A percentile compares a stretch with the other conserved stretches of the same genome.
These are phyloP conservation scores for Asterella californica DNA, from an alignment of 225 moss, liverwort and hornwort genomes.

Conservation along the genomic window DNA sequence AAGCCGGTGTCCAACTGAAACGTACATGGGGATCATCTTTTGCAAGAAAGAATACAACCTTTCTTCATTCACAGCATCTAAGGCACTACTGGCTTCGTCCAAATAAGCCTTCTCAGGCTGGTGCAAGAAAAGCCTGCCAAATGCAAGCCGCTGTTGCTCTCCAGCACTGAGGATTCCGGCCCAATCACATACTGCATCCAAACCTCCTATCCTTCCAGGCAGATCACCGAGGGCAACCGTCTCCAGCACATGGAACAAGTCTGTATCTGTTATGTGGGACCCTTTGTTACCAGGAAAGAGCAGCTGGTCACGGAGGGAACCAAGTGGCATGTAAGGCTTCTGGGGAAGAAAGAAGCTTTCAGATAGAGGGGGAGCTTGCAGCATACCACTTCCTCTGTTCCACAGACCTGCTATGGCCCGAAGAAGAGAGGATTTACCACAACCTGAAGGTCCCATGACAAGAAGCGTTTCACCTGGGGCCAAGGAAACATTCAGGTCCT, in stretches of 20 bases:
- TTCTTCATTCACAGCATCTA: slow-evolving; percentile 72
- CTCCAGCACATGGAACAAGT: slow-evolving; percentile 57
- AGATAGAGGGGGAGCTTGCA: slow-evolving; percentile 65
- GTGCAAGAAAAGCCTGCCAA: slow-evolving; percentile 78
- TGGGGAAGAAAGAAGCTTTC: slow-evolving; percentile 87
- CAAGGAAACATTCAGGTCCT: slow-evolving; percentile 58
- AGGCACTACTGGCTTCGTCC: slow-evolving; percentile 92
- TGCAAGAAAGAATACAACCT: slow-evolving; percentile 57
- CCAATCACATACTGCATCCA: slow-evolving; percentile 80
- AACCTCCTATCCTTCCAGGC: slow-evolving; percentile 57
- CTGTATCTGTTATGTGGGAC: slow-evolving; percentile 44
- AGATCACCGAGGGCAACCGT: slow-evolving; percentile 58
- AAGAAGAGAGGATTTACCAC: slow-evolving; percentile 81
- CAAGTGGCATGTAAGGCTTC: slow-evolving; percentile 91
- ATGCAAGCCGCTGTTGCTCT: slow-evolving; percentile 88
- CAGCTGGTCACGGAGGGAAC: slow-evolving; percentile 79
- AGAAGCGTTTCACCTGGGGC: slow-evolving; percentile 74
- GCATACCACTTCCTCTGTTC: slow-evolving; percentile 73
- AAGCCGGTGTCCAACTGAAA: slow-evolving; percentile 82
- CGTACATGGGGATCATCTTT: slow-evolving; percentile 52
- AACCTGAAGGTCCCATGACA: slow-evolving; percentile 92
- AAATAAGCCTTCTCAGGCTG: slow-evolving; percentile 74
- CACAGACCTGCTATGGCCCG: slow-evolving; percentile 85
- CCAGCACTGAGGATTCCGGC: slow-evolving; percentile 70
- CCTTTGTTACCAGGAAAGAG: slow-evolving; percentile 55